Conservation (phyloP, 2,329 filamentous ascomycete genomes). For the Ceratocystis alfenasii region DNA sequence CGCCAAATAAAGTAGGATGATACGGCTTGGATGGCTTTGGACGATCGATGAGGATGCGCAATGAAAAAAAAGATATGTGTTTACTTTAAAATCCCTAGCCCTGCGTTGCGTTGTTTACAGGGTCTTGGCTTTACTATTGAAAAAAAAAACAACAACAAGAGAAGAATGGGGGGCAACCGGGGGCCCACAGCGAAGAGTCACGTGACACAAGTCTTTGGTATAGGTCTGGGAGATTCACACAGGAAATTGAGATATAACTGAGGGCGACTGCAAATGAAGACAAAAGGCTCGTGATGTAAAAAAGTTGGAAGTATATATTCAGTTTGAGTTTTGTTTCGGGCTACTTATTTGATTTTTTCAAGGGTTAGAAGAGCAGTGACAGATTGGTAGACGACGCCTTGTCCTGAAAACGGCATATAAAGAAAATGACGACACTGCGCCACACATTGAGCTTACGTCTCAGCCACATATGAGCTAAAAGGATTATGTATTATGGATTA, state of each 20-base stretch:
- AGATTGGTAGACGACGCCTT: neutral
- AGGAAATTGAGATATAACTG: neutral
- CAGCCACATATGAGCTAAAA: neutral
- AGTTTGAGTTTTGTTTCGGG: too few species aligned
- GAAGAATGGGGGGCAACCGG: neutral
- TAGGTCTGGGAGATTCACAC: neutral
- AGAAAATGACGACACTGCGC: neutral
- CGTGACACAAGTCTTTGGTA: neutral
- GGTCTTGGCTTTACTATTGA: neutral
- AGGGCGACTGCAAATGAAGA: too few species aligned
- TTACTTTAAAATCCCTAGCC: neutral
- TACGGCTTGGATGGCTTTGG: neutral
- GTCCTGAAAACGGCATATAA: neutral
- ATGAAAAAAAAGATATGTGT: neutral
- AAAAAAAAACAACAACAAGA: constrained; percentile 8
- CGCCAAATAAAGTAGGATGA: neutral
- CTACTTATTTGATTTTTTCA: too few species aligned
- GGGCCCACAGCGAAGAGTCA: neutral
- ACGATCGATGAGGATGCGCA: neutral
- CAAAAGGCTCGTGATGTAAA: too few species aligned
- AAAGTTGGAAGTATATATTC: too few species aligned
- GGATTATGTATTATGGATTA: neutral
- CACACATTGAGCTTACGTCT: neutral
- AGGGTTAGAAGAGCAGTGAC: too few species aligned
- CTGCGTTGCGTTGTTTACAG: constrained; percentile 3